phyloP scores from a whole-genome alignment of 2,329 filamentous ascomycete genomes.

The Calonectria honghensis region DNA sequence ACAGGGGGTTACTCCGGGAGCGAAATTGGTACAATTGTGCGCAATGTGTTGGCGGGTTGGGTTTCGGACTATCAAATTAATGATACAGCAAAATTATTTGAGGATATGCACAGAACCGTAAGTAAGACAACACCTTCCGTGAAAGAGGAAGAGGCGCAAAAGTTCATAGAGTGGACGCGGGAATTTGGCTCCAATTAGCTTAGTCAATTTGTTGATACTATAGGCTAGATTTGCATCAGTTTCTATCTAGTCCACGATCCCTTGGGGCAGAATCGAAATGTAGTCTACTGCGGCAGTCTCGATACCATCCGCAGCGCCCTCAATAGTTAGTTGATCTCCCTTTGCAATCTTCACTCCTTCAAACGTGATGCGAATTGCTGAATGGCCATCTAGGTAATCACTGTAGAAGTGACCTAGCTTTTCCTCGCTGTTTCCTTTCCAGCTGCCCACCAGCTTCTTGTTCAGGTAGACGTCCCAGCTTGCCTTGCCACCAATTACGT shows the following conservation, averaged over 20 bases:
- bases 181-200: slow-evolving; percentile 1
- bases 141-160: slow-evolving; percentile 29
- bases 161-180: slow-evolving; percentile 34
- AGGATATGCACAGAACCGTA: slow-evolving; percentile 26
- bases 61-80: slow-evolving; percentile 15
- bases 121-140: slow-evolving; percentile 8
- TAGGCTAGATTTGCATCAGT: neutral
- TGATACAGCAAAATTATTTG: slow-evolving; percentile 19
- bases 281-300: slow-evolving; percentile 82
- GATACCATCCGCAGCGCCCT: slow-evolving; percentile 74
- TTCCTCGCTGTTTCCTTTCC: slow-evolving; percentile 77
- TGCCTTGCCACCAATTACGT: slow-evolving; percentile 75
- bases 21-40: slow-evolving; percentile 30
- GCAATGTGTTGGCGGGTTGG: slow-evolving; percentile 30
- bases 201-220: neutral
- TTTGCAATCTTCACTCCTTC: slow-evolving; percentile 66
- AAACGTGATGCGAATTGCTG: slow-evolving; percentile 78
- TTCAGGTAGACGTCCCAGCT: slow-evolving; percentile 74
- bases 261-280: slow-evolving; percentile 73
- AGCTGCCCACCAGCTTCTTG: slow-evolving; percentile 71
- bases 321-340: slow-evolving; percentile 73
- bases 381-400: slow-evolving; percentile 78
- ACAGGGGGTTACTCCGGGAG: slow-evolving; percentile 26
- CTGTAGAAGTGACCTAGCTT: slow-evolving; percentile 75
- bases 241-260: slow-evolving; percentile 20